Evolutionary conservation across 2,329 filamentous ascomycete species (phyloP), one percentile per base, ranked within the genome.

Genomic region (Aspergillus niger): DNA sequence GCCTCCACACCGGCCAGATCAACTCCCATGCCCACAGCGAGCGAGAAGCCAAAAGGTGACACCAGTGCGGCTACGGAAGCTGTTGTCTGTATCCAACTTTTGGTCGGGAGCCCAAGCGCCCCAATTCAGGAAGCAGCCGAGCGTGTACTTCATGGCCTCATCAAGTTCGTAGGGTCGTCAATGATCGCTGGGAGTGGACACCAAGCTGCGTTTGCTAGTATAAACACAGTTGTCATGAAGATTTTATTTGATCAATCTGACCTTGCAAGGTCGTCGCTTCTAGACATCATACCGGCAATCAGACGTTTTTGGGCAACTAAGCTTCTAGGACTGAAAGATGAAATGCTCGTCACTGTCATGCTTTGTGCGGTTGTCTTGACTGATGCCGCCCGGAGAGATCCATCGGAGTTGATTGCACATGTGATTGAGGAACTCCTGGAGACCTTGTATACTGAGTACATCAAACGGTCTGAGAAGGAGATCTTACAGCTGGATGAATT

Each of bases 401-500:
- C 74, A 69, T 59, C 72, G 68, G 57, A 74, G 82, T 58, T 73
- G 76, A 28, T 79, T 70, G 48, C 74, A 17, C 69, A 66, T 11
- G 83, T 65, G 57, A 65, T 96, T 5, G 85, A 89, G 64, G 84
- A 85, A n/a, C 75, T 97, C 2, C 72, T 88, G 36, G 88, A 92
- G 48, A 81, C 84, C 3, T 77, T 99, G n/a, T 89, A 89, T 79
- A 79, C 79, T 8, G 94, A 97, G 69, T 98, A 98, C 74, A 82
- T 86, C 3, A 88, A 82, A 64, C 85, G 92, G 62, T 82, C 86
- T 38, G 87, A 90, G 51, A 86, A 86, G 60, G 88, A 91, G 51
- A 85, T 89, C 39, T 81, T 98, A 10, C 89, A 92, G 64, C 77
- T 96, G n/a, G 87, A 91, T 62, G 91, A 97, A 68, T 72, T 97